Evolutionary conservation across 768 basidiomycete genomes (phyloP), one percentile per base, ranked within the genome.

Genomic region (Scleroderma bovista): DNA sequence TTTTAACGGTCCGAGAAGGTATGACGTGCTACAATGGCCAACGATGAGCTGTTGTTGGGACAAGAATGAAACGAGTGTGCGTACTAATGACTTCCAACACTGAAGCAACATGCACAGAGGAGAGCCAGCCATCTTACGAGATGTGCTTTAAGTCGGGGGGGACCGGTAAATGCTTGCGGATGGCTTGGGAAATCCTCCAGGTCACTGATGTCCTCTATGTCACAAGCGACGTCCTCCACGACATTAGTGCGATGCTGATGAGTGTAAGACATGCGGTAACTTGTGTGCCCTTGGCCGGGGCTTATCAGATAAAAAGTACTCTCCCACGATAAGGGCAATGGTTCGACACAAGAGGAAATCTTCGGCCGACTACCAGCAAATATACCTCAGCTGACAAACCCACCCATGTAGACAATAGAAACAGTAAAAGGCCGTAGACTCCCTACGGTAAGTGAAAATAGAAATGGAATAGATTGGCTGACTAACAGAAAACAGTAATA

Each of bases 1-100:
- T 67, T 92, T 91, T 50, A 92, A 69, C 9, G 89, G 90, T 0
- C 86, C 87, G 3, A 93, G 76, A 7, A 87, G 79, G 59, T 91
- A 84, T 2, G 78, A 76, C 13, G 82, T 84, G 62, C 86, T 90
- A 9, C 5, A 5, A 52, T 9, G 16, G 42, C 8, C 32, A 31
- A 9, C 15, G 34, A 44, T 57, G 15, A 56, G 50, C 8, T 46
- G 12, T 16, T 32, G 12, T 17, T 4, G 19, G 39, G 43, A 49
- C 13, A 33, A 16, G 23, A 44, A 44, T 15, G 9, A 43, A 32
- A 42, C 13, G 44, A 8, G 43, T 46, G 31, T 19, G 67, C 79
- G 40, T 59, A 86, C 86, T 86, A 88, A 61, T 89, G 87, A 54
- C 83, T 84, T 31, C 87, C 88, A 32, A 90, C 69, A 58, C 85